A percentile compares a stretch with the other conserved stretches of the same genome.
phyloP scores from a whole-genome alignment of 768 basidiomycete species.

The Steccherinum ochraceum region DNA sequence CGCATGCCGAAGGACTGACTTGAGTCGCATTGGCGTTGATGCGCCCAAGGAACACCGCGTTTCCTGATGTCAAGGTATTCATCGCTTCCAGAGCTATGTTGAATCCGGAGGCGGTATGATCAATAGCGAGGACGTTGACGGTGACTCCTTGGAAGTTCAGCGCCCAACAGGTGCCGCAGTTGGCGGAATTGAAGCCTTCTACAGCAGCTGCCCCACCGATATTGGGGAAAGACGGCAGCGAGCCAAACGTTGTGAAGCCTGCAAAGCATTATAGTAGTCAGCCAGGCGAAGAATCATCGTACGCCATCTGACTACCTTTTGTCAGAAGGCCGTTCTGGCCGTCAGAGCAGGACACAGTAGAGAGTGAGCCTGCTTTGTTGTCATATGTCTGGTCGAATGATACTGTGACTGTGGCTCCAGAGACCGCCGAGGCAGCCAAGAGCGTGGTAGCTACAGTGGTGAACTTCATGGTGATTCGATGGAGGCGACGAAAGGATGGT shows the following conservation, averaged over 20 bases:
- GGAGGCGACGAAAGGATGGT: neutral
- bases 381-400: conserved; percentile 49
- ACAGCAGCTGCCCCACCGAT: conserved; percentile 53
- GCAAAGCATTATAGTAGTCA: conserved; percentile 1
- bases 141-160: conserved; percentile 41
- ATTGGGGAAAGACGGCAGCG: conserved; percentile 50
- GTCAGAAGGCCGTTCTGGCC: conserved; percentile 46
- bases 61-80: conserved; percentile 22
- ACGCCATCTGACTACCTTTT: conserved; percentile 8
- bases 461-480: conserved; percentile 14
- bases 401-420: conserved; percentile 17
- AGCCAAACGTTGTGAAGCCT: conserved; percentile 42
- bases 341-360: conserved; percentile 42
- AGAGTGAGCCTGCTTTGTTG: conserved; percentile 30
- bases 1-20: conserved; percentile 20
- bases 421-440: conserved; percentile 13
- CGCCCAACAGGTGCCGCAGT: conserved; percentile 58
- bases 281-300: neutral
- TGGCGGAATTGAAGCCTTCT: conserved; percentile 41
- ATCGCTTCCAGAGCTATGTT: conserved; percentile 28
- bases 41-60: conserved; percentile 17
- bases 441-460: conserved; percentile 16
- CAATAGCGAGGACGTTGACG: conserved; percentile 47
- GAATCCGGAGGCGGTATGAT: conserved; percentile 36
- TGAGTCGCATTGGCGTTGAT: conserved; percentile 22